Evolutionary conservation across 345 rosid genomes (phyloP), one percentile per base, ranked within the genome.

Genomic region (Citrus hindsii): DNA sequence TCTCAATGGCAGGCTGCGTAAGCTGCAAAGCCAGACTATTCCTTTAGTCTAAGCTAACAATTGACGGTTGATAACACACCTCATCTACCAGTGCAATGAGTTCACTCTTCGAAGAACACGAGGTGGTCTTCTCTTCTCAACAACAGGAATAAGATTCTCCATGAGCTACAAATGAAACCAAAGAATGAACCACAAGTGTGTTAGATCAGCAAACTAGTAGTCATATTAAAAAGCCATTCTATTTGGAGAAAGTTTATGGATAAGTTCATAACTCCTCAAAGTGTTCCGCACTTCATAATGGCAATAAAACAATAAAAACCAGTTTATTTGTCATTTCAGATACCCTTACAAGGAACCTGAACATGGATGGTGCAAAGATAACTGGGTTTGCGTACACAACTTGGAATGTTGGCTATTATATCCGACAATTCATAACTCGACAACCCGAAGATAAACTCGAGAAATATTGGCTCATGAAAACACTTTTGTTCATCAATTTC

Each of bases 111-210:
- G 77, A 70, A 88, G 83, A 78, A 62, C 81, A 13, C 84, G 87
- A 42, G 77, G 82, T 8, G 81, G 85, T 69, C 77, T 86, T 73
- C 61, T 78, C 75, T 76, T 80, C 82, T 86, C 88, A 18, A 61
- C 85, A n/a, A 84, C 88, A 7, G 88, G 91, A n/a, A 86, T 78
- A n/a, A 88, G 69, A 72, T 84, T 88, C 78, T 84, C 79, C 89
- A 86, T 82, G 38, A 88, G 77, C 91, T 88, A 84, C 75, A 82
- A 59, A 63, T 74, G 28, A 25, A 32, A 64, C 58, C 58, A 53
- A 51, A 19, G 21, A 18, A 18, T 4, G 8, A 69, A 81, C 27
- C 61, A 38, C 35, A 4, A 13, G 19, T n/a, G 32, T 69, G 60
- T 53, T 40, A 68, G 72, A 51, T 53, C 25, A 40, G 32, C 60